Evolutionary conservation across 306 rosid species (phyloP), one percentile per base, ranked within the genome.

Genomic region (Medicago lupulina): DNA sequence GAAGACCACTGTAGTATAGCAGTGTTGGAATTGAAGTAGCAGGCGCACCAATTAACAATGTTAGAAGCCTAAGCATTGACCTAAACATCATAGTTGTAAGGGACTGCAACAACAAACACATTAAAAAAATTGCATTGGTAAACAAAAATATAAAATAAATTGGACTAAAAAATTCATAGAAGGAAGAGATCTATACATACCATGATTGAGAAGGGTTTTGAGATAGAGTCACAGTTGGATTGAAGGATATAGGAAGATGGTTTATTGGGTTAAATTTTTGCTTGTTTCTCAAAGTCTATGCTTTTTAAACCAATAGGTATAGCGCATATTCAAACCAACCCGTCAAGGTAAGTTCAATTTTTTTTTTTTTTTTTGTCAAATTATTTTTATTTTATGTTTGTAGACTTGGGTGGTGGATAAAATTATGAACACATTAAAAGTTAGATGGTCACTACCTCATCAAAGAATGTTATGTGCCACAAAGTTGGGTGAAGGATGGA

Each of bases 1-100:
- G 75, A 81, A 92, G 87, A 55, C 87, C 86, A 11, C 96, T 79
- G 81, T 89, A 85, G 71, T 78, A 88, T 7, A 88, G 84, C 58
- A 88, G 47, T 18, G 97, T 92, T 9, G 97, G 74, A 72, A 86
- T 75, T 10, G 90, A 71, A 28, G 85, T 79, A 4, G 83, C 74
- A 55, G 97, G 97, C 25, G 85, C 85, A n/a, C 38, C 76, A 25
- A 84, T 76, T n/a, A 89, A 79, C 5, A 89, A 25, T 34, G 84
- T 44, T 14, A 88, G 60, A 3, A 89, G 82, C 83, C 96, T 88
- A 75, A 77, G 44, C 76, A 92, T n/a, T 38, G 93, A 80, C 81
- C 85, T 81, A 68, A 89, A 65, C 96, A 92, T 87, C 84, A 85
- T 51, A 14, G 80, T 76, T 16, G 86, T 72, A 80, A 88, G 85